Base-by-base conservation (phyloP, 306 rosid species). In the Coriaria nepalensis region DNA sequence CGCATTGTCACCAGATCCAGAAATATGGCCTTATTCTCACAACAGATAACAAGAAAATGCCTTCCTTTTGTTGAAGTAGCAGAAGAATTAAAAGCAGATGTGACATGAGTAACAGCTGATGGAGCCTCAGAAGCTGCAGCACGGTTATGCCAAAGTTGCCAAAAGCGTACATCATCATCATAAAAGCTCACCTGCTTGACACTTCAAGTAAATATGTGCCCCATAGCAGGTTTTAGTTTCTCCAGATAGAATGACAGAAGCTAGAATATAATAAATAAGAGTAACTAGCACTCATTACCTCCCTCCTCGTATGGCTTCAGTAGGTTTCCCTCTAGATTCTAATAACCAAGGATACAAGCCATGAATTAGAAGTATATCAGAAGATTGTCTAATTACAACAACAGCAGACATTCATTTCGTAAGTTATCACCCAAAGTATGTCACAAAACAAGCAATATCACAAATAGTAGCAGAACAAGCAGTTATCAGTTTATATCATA, bases 301-400 rank as follows among this genome's bases (percentile, higher is more conserved):
- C 54, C 98, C 98, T 55, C 98, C 98, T 33, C 95, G 95, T 64
- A 90, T 90, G 47, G 98, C 98, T 70, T 90, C 98, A 0, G 87
- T 77, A 10, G 95, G 79, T 67, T 85, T 90, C 64, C 95, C 95
- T 73, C 70, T 90, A 8, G 79, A 66, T 57, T 82, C 98, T 84
- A 60, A 52, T 45, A 65, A 68, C 52, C 50, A 64, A 5, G 43
- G 40, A 36, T 45, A 50, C 56, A 52, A 35, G 38, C 50, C 20
- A 55, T 12, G 11, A 40, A 58, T 40, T 49, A 8, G 10, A 51
- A 44, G 41, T 40, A 15, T 6, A 0, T 45, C 37, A 47, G 47
- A 6, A 39, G 29, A 5, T 6, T 34, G 33, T 33, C 40, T 47
- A 33, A 33, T 59, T 47, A 44, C 48, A 59, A 50, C 43, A 33